Evolutionary conservation across 352 stramenopile species (phyloP), one percentile per base, ranked within the genome.

Genomic region (Pythium guiyangense): DNA sequence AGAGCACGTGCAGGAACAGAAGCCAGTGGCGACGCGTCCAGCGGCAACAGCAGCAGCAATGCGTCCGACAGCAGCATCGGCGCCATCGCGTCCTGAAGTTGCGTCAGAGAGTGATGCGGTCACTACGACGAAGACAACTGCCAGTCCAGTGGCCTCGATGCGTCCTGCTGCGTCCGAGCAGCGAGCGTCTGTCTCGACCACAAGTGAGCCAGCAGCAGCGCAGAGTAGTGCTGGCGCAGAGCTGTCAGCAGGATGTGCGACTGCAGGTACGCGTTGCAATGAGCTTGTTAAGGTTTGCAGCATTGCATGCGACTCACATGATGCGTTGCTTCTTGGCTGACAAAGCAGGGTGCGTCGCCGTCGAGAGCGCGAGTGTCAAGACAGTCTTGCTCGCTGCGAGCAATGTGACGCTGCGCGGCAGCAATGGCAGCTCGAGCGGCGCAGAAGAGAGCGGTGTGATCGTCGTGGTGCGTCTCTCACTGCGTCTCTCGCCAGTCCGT

Each of bases 281-380:
- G 15, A 44, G 15, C 39, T 20, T n/a, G 14, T 20, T 20, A 5
- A 6, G 39, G 15, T 22, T 14, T 44, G 15, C 14, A 10, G 11
- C 18, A n/a, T 20, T 18, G 14, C n/a, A n/a, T n/a, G n/a, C 4
- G 5, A 8, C 39, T 44, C 15, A 44, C 39, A 44, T n/a, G 39
- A 44, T 44, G 39, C 8, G 39, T 5, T 44, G 11, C 39, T 6
- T 53, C 10, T 9, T 27, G 6, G 3, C 39, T 49, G 17, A 15
- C 18, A 25, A 29, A 27, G 34, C 43, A 57, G 50, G 43, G 15
- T 63, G 57, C 42, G 26, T 58, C 26, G 34, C 49, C 2, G 57
- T 63, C 6, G 49, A 53, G 42, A 63, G 57, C 49, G 35, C 57
- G 15, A 57, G 35, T n/a, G 49, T 49, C 29, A 56, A 57, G 29